A percentile compares a stretch with the other conserved stretches of the same genome.
These are phyloP conservation scores for Drosera capensis DNA, from an alignment of 148 eudicot species.

Conservation along the genomic window DNA sequence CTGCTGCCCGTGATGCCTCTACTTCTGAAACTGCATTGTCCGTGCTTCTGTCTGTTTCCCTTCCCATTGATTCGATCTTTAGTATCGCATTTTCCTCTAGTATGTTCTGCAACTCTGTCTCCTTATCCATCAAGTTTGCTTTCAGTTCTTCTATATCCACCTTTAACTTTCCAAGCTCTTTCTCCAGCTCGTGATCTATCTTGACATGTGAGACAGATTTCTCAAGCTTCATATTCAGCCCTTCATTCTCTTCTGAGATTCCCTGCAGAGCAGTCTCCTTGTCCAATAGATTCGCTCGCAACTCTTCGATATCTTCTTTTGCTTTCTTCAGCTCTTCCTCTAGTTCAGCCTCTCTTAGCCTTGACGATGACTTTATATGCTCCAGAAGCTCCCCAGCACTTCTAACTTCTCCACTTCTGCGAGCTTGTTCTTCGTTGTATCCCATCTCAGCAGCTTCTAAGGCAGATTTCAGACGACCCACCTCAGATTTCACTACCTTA, in stretches of 20 bases:
- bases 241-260: constrained; percentile 58
- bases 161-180: constrained; percentile 21
- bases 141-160: constrained; percentile 26
- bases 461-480: constrained; percentile 27
- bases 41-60: constrained; percentile 18
- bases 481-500: constrained; percentile 29
- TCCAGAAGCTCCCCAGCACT: constrained; percentile 28
- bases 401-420: constrained; percentile 19
- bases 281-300: constrained; percentile 66
- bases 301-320: constrained; percentile 39
- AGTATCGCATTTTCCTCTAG: constrained; percentile 44
- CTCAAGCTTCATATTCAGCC: constrained; percentile 29
- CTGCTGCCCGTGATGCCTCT: constrained; percentile 37
- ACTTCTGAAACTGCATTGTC: constrained; percentile 17
- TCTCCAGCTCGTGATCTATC: constrained; percentile 29
- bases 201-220: constrained; percentile 11
- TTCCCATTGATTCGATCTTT: constrained; percentile 27
- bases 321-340: constrained; percentile 34
- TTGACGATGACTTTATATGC: constrained; percentile 22
- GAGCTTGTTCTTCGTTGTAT: constrained; percentile 39
- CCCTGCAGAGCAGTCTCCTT: constrained; percentile 76
- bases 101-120: constrained; percentile 31
- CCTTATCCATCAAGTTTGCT: constrained; percentile 39
- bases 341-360: constrained; percentile 46
- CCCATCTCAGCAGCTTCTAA: constrained; percentile 46